Conservation (phyloP, 768 basidiomycete species). For the Obba rivulosa region DNA sequence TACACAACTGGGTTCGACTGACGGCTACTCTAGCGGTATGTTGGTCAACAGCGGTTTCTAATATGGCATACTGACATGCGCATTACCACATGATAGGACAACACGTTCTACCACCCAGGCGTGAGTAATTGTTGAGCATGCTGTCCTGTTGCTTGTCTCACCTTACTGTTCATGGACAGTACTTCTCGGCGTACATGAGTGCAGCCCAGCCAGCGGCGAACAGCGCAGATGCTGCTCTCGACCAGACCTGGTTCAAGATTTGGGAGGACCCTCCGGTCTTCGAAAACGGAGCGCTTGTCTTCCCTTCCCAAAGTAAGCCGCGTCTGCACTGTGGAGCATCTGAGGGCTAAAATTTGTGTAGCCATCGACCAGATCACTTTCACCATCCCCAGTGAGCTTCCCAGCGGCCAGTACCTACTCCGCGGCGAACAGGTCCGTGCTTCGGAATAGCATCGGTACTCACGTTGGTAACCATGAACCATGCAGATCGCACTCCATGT, state of each 20-base stretch:
- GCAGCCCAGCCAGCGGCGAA: conserved; percentile 21
- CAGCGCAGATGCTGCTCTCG: conserved; percentile 33
- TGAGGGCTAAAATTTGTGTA: conserved; percentile 4
- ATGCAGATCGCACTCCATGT: background rate
- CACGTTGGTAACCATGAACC: too few relatives aligned
- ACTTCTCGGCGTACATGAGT: conserved; percentile 28
- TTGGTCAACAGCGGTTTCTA: background rate
- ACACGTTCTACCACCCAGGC: conserved; percentile 22
- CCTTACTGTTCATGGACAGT: conserved; percentile 7
- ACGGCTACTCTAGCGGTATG: background rate
- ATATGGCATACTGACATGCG: background rate
- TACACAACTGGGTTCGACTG: background rate
- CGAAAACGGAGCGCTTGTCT: conserved; percentile 20
- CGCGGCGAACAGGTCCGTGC: conserved; percentile 27
- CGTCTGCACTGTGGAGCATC: background rate
- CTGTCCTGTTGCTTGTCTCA: background rate
- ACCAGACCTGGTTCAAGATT: conserved; percentile 42
- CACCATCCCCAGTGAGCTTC: conserved; percentile 22
- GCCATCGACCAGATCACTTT: conserved; percentile 21
- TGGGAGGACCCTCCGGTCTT: conserved; percentile 28
- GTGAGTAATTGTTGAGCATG: conserved; percentile 2
- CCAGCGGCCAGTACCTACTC: conserved; percentile 27
- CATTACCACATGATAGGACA: conserved; percentile 10
- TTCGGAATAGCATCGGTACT: conserved; percentile 13
- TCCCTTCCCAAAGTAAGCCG: conserved; percentile 20